Conservation (phyloP, 106 monocot genomes). For the Acorus calamus region DNA sequence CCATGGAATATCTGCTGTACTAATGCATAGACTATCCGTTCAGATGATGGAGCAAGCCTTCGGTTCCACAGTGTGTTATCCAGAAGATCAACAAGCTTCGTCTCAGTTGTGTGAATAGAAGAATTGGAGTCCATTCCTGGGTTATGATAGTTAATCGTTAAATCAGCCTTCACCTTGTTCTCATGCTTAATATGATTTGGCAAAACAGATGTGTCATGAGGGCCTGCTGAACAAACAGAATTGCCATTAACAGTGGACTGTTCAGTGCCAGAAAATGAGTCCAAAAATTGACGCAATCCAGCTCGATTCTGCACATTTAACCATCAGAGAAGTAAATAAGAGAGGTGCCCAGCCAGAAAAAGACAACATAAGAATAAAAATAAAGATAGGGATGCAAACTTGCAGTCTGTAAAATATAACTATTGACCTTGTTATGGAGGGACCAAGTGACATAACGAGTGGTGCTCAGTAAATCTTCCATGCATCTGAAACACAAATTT, state of each 20-base stretch:
- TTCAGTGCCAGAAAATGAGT: conserved; percentile 55
- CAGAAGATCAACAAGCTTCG: conserved; percentile 73
- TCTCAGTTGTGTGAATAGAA: conserved; percentile 40
- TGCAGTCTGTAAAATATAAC: background rate
- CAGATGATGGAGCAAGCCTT: conserved; percentile 79
- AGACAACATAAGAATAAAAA: background rate
- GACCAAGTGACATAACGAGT: conserved; percentile 97
- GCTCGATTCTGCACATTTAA: conserved; percentile 58
- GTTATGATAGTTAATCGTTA: conserved; percentile 19
- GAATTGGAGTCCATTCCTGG: conserved; percentile 22
- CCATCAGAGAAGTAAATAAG: too few relatives aligned
- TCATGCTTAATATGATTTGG: conserved; percentile 39
- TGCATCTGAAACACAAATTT: conserved; percentile 45
- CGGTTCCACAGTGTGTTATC: conserved; percentile 92
- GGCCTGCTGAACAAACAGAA: conserved; percentile 11
- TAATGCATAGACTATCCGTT: conserved; percentile 80
- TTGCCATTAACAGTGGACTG: conserved; percentile 21
- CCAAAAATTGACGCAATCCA: conserved; percentile 81
- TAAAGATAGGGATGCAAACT: background rate
- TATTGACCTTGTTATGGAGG: conserved; percentile 78
- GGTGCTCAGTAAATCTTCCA: conserved; percentile 92
- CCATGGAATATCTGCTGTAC: conserved; percentile 91
- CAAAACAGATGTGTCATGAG: conserved; percentile 22
- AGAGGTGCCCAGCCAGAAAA: background rate
- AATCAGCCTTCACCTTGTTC: conserved; percentile 30